Evolutionary conservation across 139 green algal species (phyloP).

Genomic region (Monoraphidium neglectum): DNA sequence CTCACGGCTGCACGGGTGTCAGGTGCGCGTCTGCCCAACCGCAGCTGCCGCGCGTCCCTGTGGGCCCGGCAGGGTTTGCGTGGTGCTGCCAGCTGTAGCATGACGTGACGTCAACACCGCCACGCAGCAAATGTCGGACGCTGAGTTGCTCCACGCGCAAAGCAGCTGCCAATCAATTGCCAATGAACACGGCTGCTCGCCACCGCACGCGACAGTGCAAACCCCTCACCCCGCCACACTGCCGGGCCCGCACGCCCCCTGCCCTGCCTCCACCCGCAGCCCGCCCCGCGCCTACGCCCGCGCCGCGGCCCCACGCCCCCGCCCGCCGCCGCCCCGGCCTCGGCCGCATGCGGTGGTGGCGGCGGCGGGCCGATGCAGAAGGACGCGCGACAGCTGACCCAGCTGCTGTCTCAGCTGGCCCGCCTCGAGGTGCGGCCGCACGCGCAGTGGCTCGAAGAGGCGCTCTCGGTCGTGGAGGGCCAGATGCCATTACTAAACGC

Average conservation of each 20-base stretch:
- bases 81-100: no score
- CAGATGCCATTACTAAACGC: constrained; percentile 5
- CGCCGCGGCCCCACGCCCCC: not conserved
- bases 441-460: constrained; percentile 19
- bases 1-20: no score
- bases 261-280: not conserved
- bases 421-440: constrained; percentile 27
- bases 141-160: no score
- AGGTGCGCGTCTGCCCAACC: no score
- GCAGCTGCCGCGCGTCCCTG: no score
- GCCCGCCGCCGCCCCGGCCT: not conserved
- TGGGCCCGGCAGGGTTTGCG: no score
- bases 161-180: no score
- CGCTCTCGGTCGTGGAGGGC: constrained; percentile 7
- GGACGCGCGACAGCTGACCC: constrained; percentile 20
- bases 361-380: constrained; percentile 12
- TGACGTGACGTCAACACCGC: no score
- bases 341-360: not conserved
- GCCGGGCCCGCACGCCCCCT: not conserved
- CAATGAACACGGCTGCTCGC: no score
- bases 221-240: not conserved
- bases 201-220: no score
- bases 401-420: constrained; percentile 21
- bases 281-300: not conserved
- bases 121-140: no score